A percentile compares a stretch with the other conserved stretches of the same genome.
phyloP scores from a whole-genome alignment of 306 rosid genomes.

The Medicago arabica region DNA sequence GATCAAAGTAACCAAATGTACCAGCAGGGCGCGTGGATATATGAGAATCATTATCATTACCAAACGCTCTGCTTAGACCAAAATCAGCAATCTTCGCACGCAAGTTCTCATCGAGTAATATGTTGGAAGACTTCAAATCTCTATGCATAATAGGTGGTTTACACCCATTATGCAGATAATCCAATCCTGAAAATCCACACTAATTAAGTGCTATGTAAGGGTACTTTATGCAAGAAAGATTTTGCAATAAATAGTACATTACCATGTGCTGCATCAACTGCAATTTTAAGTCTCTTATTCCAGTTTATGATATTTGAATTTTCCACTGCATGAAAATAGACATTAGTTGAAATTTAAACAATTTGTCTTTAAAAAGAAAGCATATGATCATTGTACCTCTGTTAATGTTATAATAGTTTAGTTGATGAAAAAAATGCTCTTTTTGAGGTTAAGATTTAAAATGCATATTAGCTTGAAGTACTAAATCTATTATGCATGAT shows the following conservation, averaged over 20 bases:
- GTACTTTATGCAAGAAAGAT: neutral
- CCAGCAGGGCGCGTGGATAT: slow-evolving; percentile 46
- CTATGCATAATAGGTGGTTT: slow-evolving; percentile 50
- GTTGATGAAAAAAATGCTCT: too few relatives aligned
- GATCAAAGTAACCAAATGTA: slow-evolving; percentile 54
- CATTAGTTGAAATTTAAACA: neutral
- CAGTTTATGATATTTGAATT: slow-evolving; percentile 18
- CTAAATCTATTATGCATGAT: too few relatives aligned
- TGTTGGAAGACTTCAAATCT: slow-evolving; percentile 64
- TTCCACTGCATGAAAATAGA: neutral
- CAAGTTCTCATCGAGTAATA: slow-evolving; percentile 45
- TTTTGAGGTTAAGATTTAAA: too few relatives aligned
- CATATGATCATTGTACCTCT: neutral
- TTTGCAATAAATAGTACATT: neutral
- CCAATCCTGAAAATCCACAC: slow-evolving; percentile 41
- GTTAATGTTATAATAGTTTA: too few relatives aligned
- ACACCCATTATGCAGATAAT: slow-evolving; percentile 56
- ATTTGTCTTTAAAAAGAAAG: neutral
- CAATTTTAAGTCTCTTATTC: slow-evolving; percentile 33
- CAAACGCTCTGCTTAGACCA: slow-evolving; percentile 52
- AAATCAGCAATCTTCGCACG: slow-evolving; percentile 60
- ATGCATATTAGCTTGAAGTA: too few relatives aligned
- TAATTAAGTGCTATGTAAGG: neutral
- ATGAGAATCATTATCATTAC: slow-evolving; percentile 39
- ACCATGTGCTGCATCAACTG: slow-evolving; percentile 31